phyloP scores from a whole-genome alignment of 1,139 yeast genomes.

The Blastobotrys indianensis region DNA sequence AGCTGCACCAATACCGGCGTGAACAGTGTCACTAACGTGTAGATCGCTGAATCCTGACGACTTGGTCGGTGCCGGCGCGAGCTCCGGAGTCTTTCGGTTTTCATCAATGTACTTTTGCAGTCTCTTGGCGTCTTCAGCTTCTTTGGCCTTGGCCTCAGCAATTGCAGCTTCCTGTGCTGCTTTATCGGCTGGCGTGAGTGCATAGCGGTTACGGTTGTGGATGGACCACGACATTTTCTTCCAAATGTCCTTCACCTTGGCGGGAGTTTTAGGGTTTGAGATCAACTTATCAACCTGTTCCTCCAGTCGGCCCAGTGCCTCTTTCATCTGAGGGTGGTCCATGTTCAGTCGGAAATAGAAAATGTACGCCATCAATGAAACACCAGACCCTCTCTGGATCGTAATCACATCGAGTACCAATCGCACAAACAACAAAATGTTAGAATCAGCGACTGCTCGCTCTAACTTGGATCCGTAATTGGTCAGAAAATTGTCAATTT shows the following conservation, averaged over 20 bases:
- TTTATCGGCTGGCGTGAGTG: constrained; percentile 19
- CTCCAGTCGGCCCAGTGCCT: constrained; percentile 58
- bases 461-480: constrained; percentile 58
- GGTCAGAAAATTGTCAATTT: constrained; percentile 43
- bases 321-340: constrained; percentile 66
- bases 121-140: background rate
- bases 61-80: background rate
- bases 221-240: constrained; percentile 41
- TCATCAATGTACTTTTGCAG: background rate
- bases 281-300: constrained; percentile 57
- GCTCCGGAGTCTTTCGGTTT: constrained; percentile 2
- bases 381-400: constrained; percentile 60
- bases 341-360: constrained; percentile 67
- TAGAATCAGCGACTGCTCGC: constrained; percentile 60
- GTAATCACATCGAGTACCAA: constrained; percentile 50
- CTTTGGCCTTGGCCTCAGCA: constrained; percentile 10
- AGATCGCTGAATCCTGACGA: background rate
- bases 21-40: background rate
- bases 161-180: constrained; percentile 7
- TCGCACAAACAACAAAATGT: constrained; percentile 47
- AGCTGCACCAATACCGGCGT: background rate
- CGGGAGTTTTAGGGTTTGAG: constrained; percentile 51
- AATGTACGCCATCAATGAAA: constrained; percentile 50
- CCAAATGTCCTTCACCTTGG: constrained; percentile 54
- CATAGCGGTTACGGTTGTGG: constrained; percentile 20